phyloP scores from a whole-genome alignment of 2,329 filamentous ascomycete genomes.

The Exophiala calicioides region DNA sequence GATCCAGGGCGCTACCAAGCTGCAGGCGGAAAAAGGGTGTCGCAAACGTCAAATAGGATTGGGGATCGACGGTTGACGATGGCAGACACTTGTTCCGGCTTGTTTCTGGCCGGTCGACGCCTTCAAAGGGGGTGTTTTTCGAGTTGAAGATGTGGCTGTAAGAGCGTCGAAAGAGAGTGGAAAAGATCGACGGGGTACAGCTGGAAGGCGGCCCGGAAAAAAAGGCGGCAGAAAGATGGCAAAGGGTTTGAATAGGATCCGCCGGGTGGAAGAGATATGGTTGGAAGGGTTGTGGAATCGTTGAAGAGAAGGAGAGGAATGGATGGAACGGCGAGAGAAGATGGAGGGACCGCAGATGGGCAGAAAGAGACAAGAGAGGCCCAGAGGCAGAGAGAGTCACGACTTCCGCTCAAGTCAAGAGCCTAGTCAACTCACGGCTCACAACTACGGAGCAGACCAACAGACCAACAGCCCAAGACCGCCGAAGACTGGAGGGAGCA shows the following conservation, averaged over 20 bases:
- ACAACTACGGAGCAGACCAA: too few species aligned
- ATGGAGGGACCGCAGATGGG: not conserved
- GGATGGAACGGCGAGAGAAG: slow-evolving; percentile 12
- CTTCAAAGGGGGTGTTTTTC: slow-evolving; percentile 1
- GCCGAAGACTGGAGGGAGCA: too few species aligned
- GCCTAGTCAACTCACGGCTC: too few species aligned
- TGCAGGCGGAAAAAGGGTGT: slow-evolving; percentile 19
- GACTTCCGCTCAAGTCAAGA: too few species aligned
- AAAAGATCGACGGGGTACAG: slow-evolving; percentile 7
- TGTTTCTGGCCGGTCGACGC: not conserved
- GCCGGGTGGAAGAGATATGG: slow-evolving; percentile 7
- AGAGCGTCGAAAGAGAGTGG: slow-evolving; percentile 5
- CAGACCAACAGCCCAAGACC: too few species aligned
- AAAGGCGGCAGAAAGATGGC: slow-evolving; percentile 3
- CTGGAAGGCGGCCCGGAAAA: slow-evolving; percentile 5
- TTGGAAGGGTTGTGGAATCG: slow-evolving; percentile 10
- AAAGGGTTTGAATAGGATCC: not conserved
- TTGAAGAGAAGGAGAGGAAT: slow-evolving; percentile 14
- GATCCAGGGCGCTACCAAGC: slow-evolving; percentile 9
- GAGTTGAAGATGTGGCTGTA: slow-evolving; percentile 14
- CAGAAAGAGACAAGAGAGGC: too few species aligned
- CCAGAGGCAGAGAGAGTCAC: too few species aligned
- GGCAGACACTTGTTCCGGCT: not conserved
- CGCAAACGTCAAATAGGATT: slow-evolving; percentile 13
- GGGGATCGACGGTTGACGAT: not conserved